These are phyloP conservation scores for Russula vinacea DNA, from an alignment of 768 basidiomycete genomes.

Conservation along the genomic window DNA sequence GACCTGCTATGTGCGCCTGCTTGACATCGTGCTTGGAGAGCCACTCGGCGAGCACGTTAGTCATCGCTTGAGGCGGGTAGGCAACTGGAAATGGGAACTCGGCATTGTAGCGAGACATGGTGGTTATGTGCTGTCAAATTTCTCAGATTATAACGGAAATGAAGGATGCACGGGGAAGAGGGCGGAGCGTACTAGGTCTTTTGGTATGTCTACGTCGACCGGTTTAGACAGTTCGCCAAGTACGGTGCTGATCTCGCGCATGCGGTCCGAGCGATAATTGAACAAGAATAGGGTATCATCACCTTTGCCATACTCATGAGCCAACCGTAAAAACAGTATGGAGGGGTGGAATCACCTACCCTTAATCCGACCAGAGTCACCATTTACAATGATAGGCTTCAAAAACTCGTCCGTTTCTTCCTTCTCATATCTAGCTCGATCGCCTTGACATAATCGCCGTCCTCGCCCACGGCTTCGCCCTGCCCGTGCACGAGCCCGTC, in stretches of 20 bases:
- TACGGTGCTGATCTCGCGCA: constrained; percentile 85
- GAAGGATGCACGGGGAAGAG: neutral
- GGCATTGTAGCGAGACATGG: constrained; percentile 91
- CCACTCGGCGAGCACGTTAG: constrained; percentile 93
- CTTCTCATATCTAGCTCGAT: constrained; percentile 75
- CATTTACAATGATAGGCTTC: constrained; percentile 88
- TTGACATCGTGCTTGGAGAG: constrained; percentile 72
- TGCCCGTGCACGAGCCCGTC: constrained; percentile 67
- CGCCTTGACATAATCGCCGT: constrained; percentile 57
- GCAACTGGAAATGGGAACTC: constrained; percentile 88
- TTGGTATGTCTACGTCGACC: constrained; percentile 76
- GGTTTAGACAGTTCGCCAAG: constrained; percentile 82
- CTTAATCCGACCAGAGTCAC: constrained; percentile 74
- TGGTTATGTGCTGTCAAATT: constrained; percentile 66
- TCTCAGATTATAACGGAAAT: neutral
- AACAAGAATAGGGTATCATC: constrained; percentile 91
- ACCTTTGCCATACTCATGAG: constrained; percentile 43
- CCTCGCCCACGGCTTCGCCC: constrained; percentile 57
- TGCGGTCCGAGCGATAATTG: constrained; percentile 96
- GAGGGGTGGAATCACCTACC: constrained; percentile 43
- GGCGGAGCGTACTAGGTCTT: constrained; percentile 59
- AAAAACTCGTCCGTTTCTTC: constrained; percentile 94
- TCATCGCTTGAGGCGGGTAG: constrained; percentile 93
- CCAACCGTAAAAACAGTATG: neutral
- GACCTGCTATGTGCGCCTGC: constrained; percentile 86